These are phyloP conservation scores for Calocybe gangraenosa DNA, from an alignment of 768 basidiomycete genomes.

Conservation along the genomic window DNA sequence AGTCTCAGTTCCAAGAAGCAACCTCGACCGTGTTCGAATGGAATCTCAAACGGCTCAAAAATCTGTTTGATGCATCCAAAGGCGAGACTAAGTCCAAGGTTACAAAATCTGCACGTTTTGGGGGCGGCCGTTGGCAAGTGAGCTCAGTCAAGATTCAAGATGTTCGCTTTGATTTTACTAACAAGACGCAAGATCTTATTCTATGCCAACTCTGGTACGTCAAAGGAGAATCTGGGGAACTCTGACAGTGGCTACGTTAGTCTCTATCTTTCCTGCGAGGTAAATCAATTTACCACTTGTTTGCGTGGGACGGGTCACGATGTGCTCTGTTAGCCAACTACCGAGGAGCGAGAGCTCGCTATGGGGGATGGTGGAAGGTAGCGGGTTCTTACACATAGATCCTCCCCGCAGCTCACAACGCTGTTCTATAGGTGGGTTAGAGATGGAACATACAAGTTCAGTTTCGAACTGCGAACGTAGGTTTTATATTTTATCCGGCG, in stretches of 20 bases:
- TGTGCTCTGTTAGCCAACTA: slow-evolving; percentile 52
- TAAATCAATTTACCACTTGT: slow-evolving; percentile 20
- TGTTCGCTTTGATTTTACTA: background rate
- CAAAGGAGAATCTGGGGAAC: slow-evolving; percentile 37
- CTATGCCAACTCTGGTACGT: slow-evolving; percentile 76
- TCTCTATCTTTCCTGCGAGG: slow-evolving; percentile 80
- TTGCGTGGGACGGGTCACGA: background rate
- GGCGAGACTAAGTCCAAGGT: slow-evolving; percentile 78
- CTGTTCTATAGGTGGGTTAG: slow-evolving; percentile 63
- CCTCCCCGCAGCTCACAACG: background rate
- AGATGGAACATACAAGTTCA: slow-evolving; percentile 82
- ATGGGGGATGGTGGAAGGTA: slow-evolving; percentile 55
- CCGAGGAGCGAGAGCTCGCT: slow-evolving; percentile 67
- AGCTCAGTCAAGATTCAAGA: slow-evolving; percentile 8
- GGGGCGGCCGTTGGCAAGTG: slow-evolving; percentile 75
- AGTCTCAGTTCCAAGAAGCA: slow-evolving; percentile 46
- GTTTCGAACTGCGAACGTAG: slow-evolving; percentile 76
- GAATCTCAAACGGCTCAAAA: slow-evolving; percentile 67
- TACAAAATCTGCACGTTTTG: slow-evolving; percentile 73
- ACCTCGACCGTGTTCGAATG: slow-evolving; percentile 68
- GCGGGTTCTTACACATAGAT: slow-evolving; percentile 1
- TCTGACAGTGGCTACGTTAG: slow-evolving; percentile 58
- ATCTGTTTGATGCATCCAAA: slow-evolving; percentile 72
- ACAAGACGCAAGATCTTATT: slow-evolving; percentile 56
- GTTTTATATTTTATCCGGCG: background rate